Evolutionary conservation across 2,329 filamentous ascomycete species (phyloP).

Genomic region (Bisporella sp.): DNA sequence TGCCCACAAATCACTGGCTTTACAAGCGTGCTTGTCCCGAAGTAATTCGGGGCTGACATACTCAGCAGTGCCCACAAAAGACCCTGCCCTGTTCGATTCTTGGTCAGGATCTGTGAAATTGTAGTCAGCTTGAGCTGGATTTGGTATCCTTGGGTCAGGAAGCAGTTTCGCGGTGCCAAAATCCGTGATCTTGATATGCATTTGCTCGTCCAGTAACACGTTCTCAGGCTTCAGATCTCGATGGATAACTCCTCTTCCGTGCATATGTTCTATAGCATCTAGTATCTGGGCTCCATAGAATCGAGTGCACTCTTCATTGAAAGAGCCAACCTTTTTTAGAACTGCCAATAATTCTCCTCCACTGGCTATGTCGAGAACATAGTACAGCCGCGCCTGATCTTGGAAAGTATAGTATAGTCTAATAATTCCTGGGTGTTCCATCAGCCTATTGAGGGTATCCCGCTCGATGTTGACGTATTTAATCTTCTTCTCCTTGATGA

Average conservation of each 20-base stretch:
- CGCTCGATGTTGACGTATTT: conserved; percentile 99
- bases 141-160: conserved; percentile 42
- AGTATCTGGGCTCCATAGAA: conserved; percentile 96
- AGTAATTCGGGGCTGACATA: conserved; percentile 98
- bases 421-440: conserved; percentile 93
- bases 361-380: conserved; percentile 88
- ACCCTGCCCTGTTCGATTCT: conserved; percentile 73
- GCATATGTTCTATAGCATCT: conserved; percentile 97
- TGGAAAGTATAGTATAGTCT: conserved; percentile 98
- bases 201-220: conserved; percentile 86
- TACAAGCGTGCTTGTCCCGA: conserved; percentile 94
- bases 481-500: conserved; percentile 99
- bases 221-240: conserved; percentile 97
- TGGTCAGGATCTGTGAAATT: conserved; percentile 31
- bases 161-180: conserved; percentile 97
- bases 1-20: conserved; percentile 95
- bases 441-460: conserved; percentile 91
- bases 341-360: conserved; percentile 89
- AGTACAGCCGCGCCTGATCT: conserved; percentile 92
- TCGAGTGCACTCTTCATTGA: conserved; percentile 87
- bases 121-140: conserved; percentile 25
- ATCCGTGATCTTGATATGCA: conserved; percentile 98
- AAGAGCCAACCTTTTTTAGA: conserved; percentile 88
- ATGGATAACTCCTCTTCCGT: conserved; percentile 90
- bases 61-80: conserved; percentile 95